Base-by-base conservation (phyloP, 2,329 filamentous ascomycete genomes). In the Coleophoma crateriformis region DNA sequence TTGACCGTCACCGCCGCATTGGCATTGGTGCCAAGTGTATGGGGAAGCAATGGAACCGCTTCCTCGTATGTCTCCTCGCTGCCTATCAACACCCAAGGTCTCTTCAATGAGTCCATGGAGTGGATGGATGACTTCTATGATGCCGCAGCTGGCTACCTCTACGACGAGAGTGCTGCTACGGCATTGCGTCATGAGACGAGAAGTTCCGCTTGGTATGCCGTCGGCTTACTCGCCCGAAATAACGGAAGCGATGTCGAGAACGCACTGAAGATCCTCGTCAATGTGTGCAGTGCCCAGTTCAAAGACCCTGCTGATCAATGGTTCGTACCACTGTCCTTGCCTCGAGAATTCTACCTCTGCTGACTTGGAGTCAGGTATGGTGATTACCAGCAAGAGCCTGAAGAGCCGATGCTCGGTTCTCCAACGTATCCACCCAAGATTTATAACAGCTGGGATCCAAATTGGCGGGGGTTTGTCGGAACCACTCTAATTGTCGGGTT, bases 401-500 rank as follows among this genome's bases (percentile, higher is more conserved):
- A 84, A 55, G 75, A 84, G 60, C 81, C 81, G 0, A 72, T 71
- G 2, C 74, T 84, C 4, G 79, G 79, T 15, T 74, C 70, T 2
- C 47, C 65, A 2, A 63, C 67, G 14, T 84, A 84, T 53, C 69
- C 71, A 1, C 62, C 71, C 0, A 59, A 63, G 4, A 78, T 79
- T 33, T 81, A 83, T 58, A 71, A 74, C 49, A 73, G 74, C 0
- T 84, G 78, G 76, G 81, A 84, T 55, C 79, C 80, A 2, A 84
- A 85, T 53, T 84, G 81, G 81, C 70, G 81, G 45, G 81, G 80
- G 1, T 84, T 85, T 50, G 71, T 84, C 33, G 78, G 79, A 12
- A 82, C 78, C 0, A 74, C 78, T 0, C 71, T 84, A 13, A 74
- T 84, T 22, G 66, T 84, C 38, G 75, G 75, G 22, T 67, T 82